Base-by-base conservation (phyloP, 805 yeast species). In the Candida michaelii region DNA sequence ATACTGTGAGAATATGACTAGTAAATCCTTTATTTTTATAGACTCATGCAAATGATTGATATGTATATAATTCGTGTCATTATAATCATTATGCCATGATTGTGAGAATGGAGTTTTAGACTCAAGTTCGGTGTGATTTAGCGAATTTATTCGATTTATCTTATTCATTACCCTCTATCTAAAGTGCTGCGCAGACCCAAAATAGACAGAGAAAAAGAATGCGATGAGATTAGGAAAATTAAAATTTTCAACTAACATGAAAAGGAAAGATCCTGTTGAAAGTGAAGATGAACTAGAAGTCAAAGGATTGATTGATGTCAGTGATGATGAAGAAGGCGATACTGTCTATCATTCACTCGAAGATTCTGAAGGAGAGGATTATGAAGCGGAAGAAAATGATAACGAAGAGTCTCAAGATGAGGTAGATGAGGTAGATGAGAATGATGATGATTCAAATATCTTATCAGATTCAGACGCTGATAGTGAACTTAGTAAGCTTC, bases 1-100 rank as follows among this genome's bases (percentile, higher is more conserved):
- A 60, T 77, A 91, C 56, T 91, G 97, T 1, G 96, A 85, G 58
- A 91, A 91, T 24, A 90, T 77, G 0, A 80, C 74, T 5, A 89
- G 54, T 0, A 91, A 60, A 57, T 91, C 97, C 36, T 81, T 80
- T 56, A 89, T 96, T 7, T 79, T 79, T 19, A 89, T 59, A 24
- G 78, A 77, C 12, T 55, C 63, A 8, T 89, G 82, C 9, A 91
- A 59, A 3, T 83, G 79, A 0, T 95, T 91, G n/a, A 91, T 80
- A 54, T 71, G 85, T 1, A 90, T 70, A 56, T 82, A 89, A 1
- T 91, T 81, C 0, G 91, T 77, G 49, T 89, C 90, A 17, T 66
- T 66, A 56, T 82, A 89, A 50, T 90, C 96, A 46, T 79, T 73
- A 59, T 91, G 98, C 98, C 98, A 91, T 5, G 97, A 89, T 0